Conservation (phyloP, 371 early-diverging fungal species). For the Rhizopus arrhizus region DNA sequence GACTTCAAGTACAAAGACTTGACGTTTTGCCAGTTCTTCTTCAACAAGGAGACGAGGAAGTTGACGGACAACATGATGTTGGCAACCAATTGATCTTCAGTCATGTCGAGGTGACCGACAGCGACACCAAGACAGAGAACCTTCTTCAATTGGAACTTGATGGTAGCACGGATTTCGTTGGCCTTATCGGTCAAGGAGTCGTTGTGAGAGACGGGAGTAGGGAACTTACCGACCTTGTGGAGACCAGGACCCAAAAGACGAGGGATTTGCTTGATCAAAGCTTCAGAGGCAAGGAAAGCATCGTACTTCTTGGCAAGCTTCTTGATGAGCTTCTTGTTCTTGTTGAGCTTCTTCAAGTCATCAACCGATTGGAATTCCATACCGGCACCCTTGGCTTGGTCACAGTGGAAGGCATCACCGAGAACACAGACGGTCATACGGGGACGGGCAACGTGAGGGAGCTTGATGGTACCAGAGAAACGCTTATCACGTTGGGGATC, state of each 20-base stretch:
- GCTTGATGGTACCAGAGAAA: slow-evolving; percentile 96
- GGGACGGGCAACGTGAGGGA: slow-evolving; percentile 93
- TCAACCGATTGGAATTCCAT: slow-evolving; percentile 93
- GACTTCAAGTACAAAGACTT: slow-evolving; percentile 95
- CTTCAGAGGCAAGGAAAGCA: slow-evolving; percentile 95
- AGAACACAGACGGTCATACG: slow-evolving; percentile 91
- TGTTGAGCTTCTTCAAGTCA: slow-evolving; percentile 96
- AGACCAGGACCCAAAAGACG: slow-evolving; percentile 95
- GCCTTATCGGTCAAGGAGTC: slow-evolving; percentile 88
- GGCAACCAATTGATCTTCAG: slow-evolving; percentile 87
- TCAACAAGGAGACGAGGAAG: slow-evolving; percentile 93
- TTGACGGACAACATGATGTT: slow-evolving; percentile 97
- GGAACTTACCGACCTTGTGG: slow-evolving; percentile 95
- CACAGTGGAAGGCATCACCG: slow-evolving; percentile 92
- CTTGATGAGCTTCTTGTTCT: slow-evolving; percentile 98
- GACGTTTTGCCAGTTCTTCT: slow-evolving; percentile 99
- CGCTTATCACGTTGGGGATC: slow-evolving; percentile 99
- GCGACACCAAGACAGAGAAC: slow-evolving; percentile 96
- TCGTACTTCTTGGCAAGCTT: slow-evolving; percentile 90
- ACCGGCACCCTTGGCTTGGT: slow-evolving; percentile 85
- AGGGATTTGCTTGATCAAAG: slow-evolving; percentile 96
- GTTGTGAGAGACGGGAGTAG: slow-evolving; percentile 90
- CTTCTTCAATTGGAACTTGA: slow-evolving; percentile 99
- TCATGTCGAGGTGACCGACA: slow-evolving; percentile 93
- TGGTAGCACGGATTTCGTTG: slow-evolving; percentile 91